Evolutionary conservation across 2,329 filamentous ascomycete species (phyloP).

Genomic region (Kalaharituber pfeilii): DNA sequence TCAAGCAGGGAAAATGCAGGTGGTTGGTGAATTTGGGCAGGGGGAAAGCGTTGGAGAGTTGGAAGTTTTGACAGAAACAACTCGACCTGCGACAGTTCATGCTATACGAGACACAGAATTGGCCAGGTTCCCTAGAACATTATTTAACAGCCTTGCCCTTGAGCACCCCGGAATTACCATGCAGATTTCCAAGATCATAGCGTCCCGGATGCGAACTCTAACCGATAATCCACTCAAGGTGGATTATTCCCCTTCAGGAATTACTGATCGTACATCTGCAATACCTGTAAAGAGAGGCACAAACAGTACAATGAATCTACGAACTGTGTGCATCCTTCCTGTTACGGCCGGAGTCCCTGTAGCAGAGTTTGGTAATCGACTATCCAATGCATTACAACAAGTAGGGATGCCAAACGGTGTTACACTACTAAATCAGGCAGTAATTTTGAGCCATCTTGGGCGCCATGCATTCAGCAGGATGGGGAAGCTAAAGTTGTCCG

Average conservation of each 20-base stretch:
- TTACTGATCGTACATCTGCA: slow-evolving; percentile 18
- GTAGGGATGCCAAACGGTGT: slow-evolving; percentile 80
- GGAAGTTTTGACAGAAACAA: slow-evolving; percentile 89
- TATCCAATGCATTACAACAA: slow-evolving; percentile 75
- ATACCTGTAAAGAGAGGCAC: slow-evolving; percentile 41
- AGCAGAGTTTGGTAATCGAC: slow-evolving; percentile 76
- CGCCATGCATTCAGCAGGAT: slow-evolving; percentile 94
- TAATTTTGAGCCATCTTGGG: slow-evolving; percentile 84
- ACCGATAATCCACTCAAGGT: slow-evolving; percentile 65
- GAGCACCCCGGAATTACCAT: slow-evolving; percentile 97
- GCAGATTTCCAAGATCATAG: slow-evolving; percentile 97
- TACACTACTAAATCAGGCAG: slow-evolving; percentile 79
- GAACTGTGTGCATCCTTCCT: slow-evolving; percentile 81
- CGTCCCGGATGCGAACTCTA: slow-evolving; percentile 76
- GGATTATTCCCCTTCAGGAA: slow-evolving; percentile 30
- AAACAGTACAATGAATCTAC: slow-evolving; percentile 76
- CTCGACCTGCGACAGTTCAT: slow-evolving; percentile 75
- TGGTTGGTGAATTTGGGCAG: slow-evolving; percentile 84
- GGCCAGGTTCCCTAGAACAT: slow-evolving; percentile 82
- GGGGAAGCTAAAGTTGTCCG: slow-evolving; percentile 87
- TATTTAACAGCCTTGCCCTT: slow-evolving; percentile 94
- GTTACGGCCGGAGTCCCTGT: slow-evolving; percentile 85
- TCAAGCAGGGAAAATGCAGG: slow-evolving; percentile 63
- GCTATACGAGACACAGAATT: slow-evolving; percentile 93
- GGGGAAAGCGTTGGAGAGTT: slow-evolving; percentile 95